These are phyloP conservation scores for Venturia effusa DNA, from an alignment of 2,329 filamentous ascomycete genomes.

Conservation along the genomic window DNA sequence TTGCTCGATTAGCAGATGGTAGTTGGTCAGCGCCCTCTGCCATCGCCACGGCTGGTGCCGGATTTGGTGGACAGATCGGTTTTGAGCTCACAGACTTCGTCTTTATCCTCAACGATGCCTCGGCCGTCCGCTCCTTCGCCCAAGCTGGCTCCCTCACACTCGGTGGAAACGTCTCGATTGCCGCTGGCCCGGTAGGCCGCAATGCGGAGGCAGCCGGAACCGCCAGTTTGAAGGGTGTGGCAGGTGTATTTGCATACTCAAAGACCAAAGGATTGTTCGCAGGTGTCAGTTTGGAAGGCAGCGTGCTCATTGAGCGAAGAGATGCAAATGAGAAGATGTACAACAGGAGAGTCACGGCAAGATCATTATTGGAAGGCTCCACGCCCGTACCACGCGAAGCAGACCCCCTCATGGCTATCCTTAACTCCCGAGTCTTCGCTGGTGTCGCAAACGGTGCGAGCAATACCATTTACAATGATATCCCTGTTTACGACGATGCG, in stretches of 20 bases:
- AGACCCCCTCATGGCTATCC: constrained; percentile 69
- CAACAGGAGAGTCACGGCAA: constrained; percentile 67
- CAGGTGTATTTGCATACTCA: constrained; percentile 91
- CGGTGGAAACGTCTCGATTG: constrained; percentile 92
- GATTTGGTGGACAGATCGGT: constrained; percentile 77
- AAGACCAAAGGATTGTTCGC: constrained; percentile 97
- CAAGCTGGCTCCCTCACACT: constrained; percentile 85
- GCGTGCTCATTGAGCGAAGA: constrained; percentile 82
- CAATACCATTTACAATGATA: constrained; percentile 83
- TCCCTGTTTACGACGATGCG: constrained; percentile 74
- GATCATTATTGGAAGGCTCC: constrained; percentile 67
- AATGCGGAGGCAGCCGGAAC: constrained; percentile 95
- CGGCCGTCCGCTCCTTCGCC: constrained; percentile 85
- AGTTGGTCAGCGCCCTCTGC: constrained; percentile 73
- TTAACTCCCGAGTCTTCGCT: constrained; percentile 77
- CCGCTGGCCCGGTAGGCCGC: constrained; percentile 83
- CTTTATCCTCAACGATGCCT: constrained; percentile 90
- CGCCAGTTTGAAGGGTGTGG: constrained; percentile 78
- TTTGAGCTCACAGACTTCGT: constrained; percentile 91
- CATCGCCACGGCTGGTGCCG: constrained; percentile 69
- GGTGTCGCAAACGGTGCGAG: constrained; percentile 43
- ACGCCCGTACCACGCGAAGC: constrained; percentile 72
- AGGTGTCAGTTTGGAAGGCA: constrained; percentile 87
- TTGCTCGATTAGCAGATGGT: constrained; percentile 67
- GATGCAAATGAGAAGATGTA: constrained; percentile 98